Conservation (phyloP, 257 asterid species). For the Echium plantagineum region DNA sequence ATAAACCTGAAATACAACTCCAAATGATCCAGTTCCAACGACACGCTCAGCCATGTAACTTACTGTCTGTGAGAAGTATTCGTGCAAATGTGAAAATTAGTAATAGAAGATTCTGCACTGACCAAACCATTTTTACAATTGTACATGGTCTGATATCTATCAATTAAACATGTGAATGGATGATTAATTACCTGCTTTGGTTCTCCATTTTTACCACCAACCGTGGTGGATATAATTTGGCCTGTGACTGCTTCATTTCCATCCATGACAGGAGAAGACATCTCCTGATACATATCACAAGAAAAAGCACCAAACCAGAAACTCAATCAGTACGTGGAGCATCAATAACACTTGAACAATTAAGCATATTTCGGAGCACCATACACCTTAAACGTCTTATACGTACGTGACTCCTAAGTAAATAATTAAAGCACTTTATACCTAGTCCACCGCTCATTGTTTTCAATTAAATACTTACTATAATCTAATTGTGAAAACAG, state of each 20-base stretch:
- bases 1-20: conserved; percentile 30
- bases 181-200: conserved; percentile 63
- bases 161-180: not conserved
- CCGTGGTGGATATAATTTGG: conserved; percentile 80
- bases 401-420: too few relatives aligned
- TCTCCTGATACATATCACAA: conserved; percentile 36
- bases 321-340: not conserved
- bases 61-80: conserved; percentile 30
- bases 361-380: too few relatives aligned
- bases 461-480: not conserved
- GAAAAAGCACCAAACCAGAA: conserved; percentile 10
- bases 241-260: conserved; percentile 71
- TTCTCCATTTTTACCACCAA: conserved; percentile 93
- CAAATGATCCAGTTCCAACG: conserved; percentile 50
- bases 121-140: not conserved
- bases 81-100: not conserved
- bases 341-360: not conserved
- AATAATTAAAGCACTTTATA: not conserved
- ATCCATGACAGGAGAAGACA: conserved; percentile 59
- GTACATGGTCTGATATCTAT: not conserved
- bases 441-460: not conserved
- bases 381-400: not conserved
- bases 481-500: not conserved
- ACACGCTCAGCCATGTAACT: conserved; percentile 57
- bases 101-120: not conserved